phyloP scores from a whole-genome alignment of 768 basidiomycete species.

The Favolaschia claudopus region DNA sequence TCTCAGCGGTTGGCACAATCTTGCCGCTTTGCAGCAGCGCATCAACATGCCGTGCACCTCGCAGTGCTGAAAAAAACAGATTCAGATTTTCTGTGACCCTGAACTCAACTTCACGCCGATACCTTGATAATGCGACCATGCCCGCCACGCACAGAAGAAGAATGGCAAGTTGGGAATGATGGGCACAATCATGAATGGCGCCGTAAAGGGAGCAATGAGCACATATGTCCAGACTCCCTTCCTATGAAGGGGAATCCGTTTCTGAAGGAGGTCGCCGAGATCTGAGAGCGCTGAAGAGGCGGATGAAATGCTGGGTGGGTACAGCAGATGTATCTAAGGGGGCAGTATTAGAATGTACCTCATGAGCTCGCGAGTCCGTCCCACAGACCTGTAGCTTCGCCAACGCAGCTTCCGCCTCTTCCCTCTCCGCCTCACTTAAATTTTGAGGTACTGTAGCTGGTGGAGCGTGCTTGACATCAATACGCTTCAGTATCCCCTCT shows the following conservation, averaged over 20 bases:
- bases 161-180: conserved; percentile 85
- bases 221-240: conserved; percentile 75
- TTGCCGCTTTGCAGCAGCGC: conserved; percentile 61
- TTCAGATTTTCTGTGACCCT: background rate
- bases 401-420: conserved; percentile 29
- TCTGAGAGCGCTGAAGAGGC: conserved; percentile 49
- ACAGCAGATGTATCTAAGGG: conserved; percentile 68
- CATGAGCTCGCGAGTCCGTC: background rate
- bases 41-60: conserved; percentile 58
- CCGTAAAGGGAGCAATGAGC: conserved; percentile 70
- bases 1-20: conserved; percentile 63
- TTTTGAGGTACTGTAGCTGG: conserved; percentile 38
- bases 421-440: conserved; percentile 24
- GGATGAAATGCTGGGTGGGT: conserved; percentile 56
- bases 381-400: conserved; percentile 22
- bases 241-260: conserved; percentile 68
- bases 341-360: background rate
- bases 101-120: background rate
- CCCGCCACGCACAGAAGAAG: conserved; percentile 86
- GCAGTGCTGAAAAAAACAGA: conserved; percentile 72
- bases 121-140: conserved; percentile 89
- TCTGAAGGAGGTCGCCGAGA: conserved; percentile 57
- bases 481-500: conserved; percentile 75
- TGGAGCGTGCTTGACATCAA: conserved; percentile 78
- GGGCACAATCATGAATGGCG: conserved; percentile 80